A percentile compares a stretch with the other conserved stretches of the same genome.
Conservation (phyloP, 2,329 filamentous ascomycete species). For the Cladophialophora immunda region DNA sequence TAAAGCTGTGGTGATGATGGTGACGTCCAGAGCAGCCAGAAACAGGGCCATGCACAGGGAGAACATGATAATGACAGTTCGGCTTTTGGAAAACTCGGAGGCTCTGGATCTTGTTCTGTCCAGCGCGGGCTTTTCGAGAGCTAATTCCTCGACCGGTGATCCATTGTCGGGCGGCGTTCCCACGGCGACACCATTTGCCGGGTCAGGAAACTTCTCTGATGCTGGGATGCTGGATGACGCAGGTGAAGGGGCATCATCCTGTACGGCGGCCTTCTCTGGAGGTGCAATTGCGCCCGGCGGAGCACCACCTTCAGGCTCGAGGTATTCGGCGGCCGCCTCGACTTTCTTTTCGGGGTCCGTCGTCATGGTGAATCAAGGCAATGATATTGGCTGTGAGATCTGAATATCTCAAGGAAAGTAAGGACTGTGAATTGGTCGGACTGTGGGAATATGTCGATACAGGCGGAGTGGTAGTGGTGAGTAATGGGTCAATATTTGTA, state of each 20-base stretch:
- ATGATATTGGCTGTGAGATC: neutral
- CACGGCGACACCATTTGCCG: constrained; percentile 6
- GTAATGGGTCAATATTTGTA: constrained; percentile 2
- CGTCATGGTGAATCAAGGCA: constrained; percentile 2
- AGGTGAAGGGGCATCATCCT: constrained; percentile 10
- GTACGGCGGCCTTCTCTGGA: neutral
- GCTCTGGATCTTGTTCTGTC: constrained; percentile 45
- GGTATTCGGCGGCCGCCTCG: constrained; percentile 1
- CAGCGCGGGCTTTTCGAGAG: constrained; percentile 22
- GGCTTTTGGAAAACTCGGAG: constrained; percentile 50
- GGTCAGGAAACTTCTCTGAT: constrained; percentile 24
- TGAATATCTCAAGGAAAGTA: neutral
- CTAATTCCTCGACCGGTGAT: neutral
- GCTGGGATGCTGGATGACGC: constrained; percentile 13
- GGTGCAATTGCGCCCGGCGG: neutral
- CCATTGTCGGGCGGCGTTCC: constrained; percentile 5
- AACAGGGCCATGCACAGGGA: constrained; percentile 64
- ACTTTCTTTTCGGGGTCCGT: neutral
- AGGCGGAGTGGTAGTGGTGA: neutral
- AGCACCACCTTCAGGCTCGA: neutral
- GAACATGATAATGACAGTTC: constrained; percentile 52
- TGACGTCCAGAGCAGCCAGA: constrained; percentile 68
- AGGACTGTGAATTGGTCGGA: neutral
- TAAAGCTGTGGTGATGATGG: constrained; percentile 56
- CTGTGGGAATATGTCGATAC: neutral